These are phyloP conservation scores for Syncephalastrum sp. DNA, from an alignment of 371 early-diverging fungal genomes.

Conservation along the genomic window DNA sequence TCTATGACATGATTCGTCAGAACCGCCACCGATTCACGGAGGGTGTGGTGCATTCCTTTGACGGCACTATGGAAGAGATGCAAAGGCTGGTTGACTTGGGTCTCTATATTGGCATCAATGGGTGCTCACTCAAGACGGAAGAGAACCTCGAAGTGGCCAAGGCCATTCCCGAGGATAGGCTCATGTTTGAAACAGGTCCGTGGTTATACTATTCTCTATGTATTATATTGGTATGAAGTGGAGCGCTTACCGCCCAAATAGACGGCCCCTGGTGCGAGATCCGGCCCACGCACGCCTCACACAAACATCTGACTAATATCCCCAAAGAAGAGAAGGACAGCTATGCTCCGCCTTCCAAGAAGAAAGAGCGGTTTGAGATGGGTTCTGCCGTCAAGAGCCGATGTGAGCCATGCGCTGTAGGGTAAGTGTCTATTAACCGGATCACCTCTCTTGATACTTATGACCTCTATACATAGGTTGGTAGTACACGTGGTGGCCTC, in stretches of 20 bases:
- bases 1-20: conserved; percentile 49
- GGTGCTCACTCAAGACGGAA: conserved; percentile 92
- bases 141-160: conserved; percentile 80
- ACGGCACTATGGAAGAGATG: conserved; percentile 82
- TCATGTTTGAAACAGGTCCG: conserved; percentile 90
- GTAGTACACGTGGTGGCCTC: conserved; percentile 61
- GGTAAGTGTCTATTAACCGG: conserved; percentile 39
- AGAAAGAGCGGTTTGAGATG: conserved; percentile 75
- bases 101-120: conserved; percentile 97
- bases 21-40: conserved; percentile 63
- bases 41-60: conserved; percentile 98
- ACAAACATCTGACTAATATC: conserved; percentile 48
- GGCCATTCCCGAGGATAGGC: conserved; percentile 76
- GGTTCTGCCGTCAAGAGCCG: conserved; percentile 80
- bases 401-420: conserved; percentile 83
- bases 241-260: neutral
- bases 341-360: conserved; percentile 51
- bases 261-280: conserved; percentile 97
- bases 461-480: conserved; percentile 34
- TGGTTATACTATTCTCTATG: neutral
- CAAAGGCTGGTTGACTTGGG: conserved; percentile 67
- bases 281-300: conserved; percentile 85
- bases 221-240: neutral
- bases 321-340: conserved; percentile 27
- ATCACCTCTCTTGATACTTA: neutral